phyloP scores from a whole-genome alignment of 805 yeast species.

The Groenewaldozyma tartarivorans region DNA sequence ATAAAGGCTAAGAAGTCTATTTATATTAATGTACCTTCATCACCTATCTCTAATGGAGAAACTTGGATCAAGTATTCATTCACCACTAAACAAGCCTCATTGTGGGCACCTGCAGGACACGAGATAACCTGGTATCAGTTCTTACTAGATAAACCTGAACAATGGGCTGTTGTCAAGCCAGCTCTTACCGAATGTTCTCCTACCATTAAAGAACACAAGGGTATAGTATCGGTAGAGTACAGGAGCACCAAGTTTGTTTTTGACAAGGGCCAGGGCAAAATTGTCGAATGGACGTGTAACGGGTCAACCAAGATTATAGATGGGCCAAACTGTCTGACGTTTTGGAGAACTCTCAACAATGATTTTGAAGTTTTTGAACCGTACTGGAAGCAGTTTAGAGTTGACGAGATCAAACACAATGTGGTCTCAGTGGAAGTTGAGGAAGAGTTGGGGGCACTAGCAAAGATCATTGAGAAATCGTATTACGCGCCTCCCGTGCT shows the following conservation, averaged over 20 bases:
- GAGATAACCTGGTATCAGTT: slow-evolving; percentile 23
- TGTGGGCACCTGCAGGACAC: slow-evolving; percentile 20
- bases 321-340: slow-evolving; percentile 12
- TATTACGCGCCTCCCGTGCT: slow-evolving; percentile 20
- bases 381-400: slow-evolving; percentile 22
- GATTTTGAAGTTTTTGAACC: slow-evolving; percentile 23
- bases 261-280: slow-evolving; percentile 6
- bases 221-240: not conserved
- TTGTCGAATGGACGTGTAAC: slow-evolving; percentile 6
- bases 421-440: slow-evolving; percentile 18
- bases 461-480: slow-evolving; percentile 16
- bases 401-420: slow-evolving; percentile 6
- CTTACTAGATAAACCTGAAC: not conserved
- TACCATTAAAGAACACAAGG: not conserved
- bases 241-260: slow-evolving; percentile 1
- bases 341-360: slow-evolving; percentile 29
- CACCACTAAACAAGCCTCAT: slow-evolving; percentile 3
- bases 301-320: slow-evolving; percentile 6
- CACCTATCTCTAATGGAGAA: slow-evolving; percentile 1
- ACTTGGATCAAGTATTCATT: slow-evolving; percentile 6
- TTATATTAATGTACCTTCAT: not conserved
- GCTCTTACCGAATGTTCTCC: not conserved
- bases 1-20: slow-evolving; percentile 2
- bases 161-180: not conserved
- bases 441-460: slow-evolving; percentile 18